Base-by-base conservation (phyloP, 1,139 yeast genomes). In the Groenewaldozyma sp. region DNA sequence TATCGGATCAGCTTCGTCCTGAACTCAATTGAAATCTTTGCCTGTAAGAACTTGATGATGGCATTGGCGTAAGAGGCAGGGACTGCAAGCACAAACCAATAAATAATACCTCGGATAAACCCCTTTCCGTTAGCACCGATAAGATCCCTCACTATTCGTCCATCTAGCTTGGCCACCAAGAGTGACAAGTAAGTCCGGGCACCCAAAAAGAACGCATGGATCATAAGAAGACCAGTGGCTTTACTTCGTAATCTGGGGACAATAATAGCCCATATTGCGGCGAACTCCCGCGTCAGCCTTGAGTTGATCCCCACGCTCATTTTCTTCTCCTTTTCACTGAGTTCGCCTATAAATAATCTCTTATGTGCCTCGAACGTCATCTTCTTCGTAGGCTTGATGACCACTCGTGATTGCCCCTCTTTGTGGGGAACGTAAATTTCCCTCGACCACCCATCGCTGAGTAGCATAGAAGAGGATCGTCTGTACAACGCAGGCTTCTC, bases 11-110 rank as follows among this genome's bases (percentile, higher is more conserved):
- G 68, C 50, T 82, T 80, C 1, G 94, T 81, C 64, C 96, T 74
- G 64, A 88, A 88, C 52, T 83, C 84, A 46, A 86, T 70, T 13
- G 95, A 77, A 44, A 88, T 66, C 52, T 86, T 73, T 53, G 80
- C 74, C 43, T 88, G 86, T 53, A 88, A 65, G 55, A 76, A 84
- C 55, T 82, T 83, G 56, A 88, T 88, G 45, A 93, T 88, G 36
- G 95, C 82, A 60, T 88, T 88, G 18, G 95, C 83, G 58, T 86
- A 88, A 2, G 94, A 80, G 1, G 96, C 95, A 1, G 96, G 97
- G 49, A 87, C 78, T 1, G 96, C 96, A 56, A 88, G 77, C 47
- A 83, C 64, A 45, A 88, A 72, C 96, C 96, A 88, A 59, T 82
- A 82, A 10, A 76, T 71, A 59, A 88, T 67, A 55, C 88, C 95